phyloP scores from a whole-genome alignment of 371 early-diverging fungal species.

The Parasitella parasitica region DNA sequence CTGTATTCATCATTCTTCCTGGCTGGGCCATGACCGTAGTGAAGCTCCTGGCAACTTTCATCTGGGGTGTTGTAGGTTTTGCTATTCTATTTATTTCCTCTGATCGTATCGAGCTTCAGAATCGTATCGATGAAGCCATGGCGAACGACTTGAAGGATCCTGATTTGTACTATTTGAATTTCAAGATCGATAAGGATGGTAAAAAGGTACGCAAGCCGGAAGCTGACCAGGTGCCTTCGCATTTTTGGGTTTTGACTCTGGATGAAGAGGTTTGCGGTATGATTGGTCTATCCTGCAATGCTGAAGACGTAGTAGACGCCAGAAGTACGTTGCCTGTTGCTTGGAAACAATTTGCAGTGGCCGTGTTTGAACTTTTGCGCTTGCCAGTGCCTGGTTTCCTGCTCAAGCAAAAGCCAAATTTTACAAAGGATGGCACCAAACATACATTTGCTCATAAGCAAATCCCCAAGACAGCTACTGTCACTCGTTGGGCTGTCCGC shows the following conservation, averaged over 20 bases:
- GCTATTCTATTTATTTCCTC: conserved; percentile 30
- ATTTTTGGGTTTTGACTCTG: conserved; percentile 47
- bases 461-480: conserved; percentile 35
- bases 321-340: conserved; percentile 10
- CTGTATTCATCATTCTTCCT: conserved; percentile 9
- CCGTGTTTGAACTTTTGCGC: conserved; percentile 13
- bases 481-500: conserved; percentile 35
- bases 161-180: conserved; percentile 40
- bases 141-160: conserved; percentile 45
- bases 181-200: conserved; percentile 11
- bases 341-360: conserved; percentile 25
- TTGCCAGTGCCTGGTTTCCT: conserved; percentile 9
- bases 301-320: conserved; percentile 25
- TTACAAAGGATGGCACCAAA: neutral
- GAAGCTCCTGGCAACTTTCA: conserved; percentile 28
- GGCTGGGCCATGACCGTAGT: conserved; percentile 18
- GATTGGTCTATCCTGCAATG: conserved; percentile 34
- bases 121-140: conserved; percentile 33
- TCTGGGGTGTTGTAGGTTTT: conserved; percentile 37
- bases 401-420: neutral
- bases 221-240: conserved; percentile 31
- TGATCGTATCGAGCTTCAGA: conserved; percentile 34
- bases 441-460: conserved; percentile 26
- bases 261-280: conserved; percentile 38
- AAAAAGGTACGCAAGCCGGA: conserved; percentile 37